Base-by-base conservation (phyloP, 192 early-diverging fungal species). In the Gigaspora rosea region DNA sequence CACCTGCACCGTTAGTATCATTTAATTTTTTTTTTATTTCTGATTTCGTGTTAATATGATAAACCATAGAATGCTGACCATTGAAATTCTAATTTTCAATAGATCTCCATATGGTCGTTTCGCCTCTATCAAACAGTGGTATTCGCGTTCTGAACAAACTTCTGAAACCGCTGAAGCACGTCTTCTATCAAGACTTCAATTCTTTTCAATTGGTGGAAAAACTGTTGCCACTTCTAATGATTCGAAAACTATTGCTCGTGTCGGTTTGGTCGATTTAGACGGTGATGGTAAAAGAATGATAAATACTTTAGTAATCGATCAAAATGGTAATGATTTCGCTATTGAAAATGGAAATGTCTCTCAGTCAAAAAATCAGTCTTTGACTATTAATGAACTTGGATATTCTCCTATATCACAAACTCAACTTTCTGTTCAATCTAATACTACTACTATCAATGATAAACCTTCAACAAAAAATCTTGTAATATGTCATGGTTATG, bases 401-500 rank as follows among this genome's bases (percentile, higher is more conserved):
- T 81, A 78, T 1, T 82, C 80, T 15, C 70, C 76, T 8, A 70
- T 81, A 20, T 75, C 86, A 4, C 81, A 83, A 63, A 82, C 81
- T 0, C 46, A 63, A 18, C 71, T 85, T 20, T 78, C 83, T n/a
- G 75, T 80, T 41, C 73, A 81, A 49, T 65, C 62, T 41, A 58
- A 57, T 9, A 50, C 33, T 8, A 65, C 59, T 32, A n/a, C 41
- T 9, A 33, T 54, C 16, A 63, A 70, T 33, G 74, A 18, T 3
- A 77, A 69, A 35, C 47, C 27, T 41, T 33, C 51, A 33, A 32
- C 15, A 65, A 59, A 80, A 33, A 68, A 51, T 47, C 79, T 94
- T 41, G 92, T 94, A 0, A 85, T 95, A 64, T 87, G 86, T 62
- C 94, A 95, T 80, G 94, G 94, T 7, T 95, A 90, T 77, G 94